Evolutionary conservation across 2,329 filamentous ascomycete genomes (phyloP).

Genomic region (Sodiomyces alkalinus): DNA sequence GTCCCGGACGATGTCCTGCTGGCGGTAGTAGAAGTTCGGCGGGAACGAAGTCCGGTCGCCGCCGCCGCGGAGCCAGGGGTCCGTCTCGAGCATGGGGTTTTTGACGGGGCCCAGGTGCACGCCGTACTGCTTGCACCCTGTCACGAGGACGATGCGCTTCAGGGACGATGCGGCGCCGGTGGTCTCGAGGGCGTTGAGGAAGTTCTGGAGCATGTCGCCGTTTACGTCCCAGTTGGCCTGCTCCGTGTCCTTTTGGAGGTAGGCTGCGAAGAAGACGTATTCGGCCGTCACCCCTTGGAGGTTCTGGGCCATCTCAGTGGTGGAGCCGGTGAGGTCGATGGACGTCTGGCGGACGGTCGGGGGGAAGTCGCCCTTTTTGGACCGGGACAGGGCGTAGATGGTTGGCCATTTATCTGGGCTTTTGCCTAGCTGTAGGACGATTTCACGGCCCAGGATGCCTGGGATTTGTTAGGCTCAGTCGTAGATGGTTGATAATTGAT

Average conservation of each 20-base stretch:
- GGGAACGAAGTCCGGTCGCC: constrained; percentile 11
- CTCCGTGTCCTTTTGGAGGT: constrained; percentile 10
- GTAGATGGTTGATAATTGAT: background rate
- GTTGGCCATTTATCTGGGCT: constrained; percentile 9
- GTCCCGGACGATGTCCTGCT: constrained; percentile 25
- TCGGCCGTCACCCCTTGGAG: constrained; percentile 10
- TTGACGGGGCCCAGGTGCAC: constrained; percentile 32
- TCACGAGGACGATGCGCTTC: constrained; percentile 32
- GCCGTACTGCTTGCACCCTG: constrained; percentile 35
- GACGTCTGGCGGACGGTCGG: constrained; percentile 9
- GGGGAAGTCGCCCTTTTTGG: constrained; percentile 10
- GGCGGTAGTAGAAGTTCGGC: constrained; percentile 35
- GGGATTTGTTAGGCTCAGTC: background rate
- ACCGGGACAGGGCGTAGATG: constrained; percentile 12
- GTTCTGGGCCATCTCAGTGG: constrained; percentile 11
- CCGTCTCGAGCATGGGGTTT: constrained; percentile 29
- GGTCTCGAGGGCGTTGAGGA: constrained; percentile 26
- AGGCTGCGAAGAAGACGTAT: constrained; percentile 13
- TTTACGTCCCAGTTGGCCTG: constrained; percentile 14
- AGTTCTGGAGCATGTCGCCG: constrained; percentile 29
- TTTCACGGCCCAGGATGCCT: constrained; percentile 13
- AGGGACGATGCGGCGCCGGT: constrained; percentile 23
- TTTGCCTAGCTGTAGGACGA: constrained; percentile 9
- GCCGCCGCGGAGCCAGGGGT: constrained; percentile 24
- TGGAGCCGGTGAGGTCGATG: constrained; percentile 11